A percentile compares a stretch with the other conserved stretches of the same genome.
phyloP scores from a whole-genome alignment of 1,284 basidiomycete genomes.

The Cryptococcus amylolentus region DNA sequence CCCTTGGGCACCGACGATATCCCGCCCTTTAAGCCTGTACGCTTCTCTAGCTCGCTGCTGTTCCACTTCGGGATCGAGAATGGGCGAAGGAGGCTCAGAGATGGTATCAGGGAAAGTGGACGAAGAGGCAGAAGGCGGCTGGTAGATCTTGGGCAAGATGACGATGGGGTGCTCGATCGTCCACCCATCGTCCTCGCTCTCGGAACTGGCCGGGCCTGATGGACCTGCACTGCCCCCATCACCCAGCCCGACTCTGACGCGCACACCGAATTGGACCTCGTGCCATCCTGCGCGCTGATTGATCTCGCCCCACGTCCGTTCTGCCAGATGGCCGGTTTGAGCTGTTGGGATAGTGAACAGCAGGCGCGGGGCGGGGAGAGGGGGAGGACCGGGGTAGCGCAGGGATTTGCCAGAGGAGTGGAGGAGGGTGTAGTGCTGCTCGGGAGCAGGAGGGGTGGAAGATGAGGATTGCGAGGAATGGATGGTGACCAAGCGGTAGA shows the following conservation, averaged over 20 bases:
- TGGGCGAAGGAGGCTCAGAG: too few species aligned
- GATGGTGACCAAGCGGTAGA: constrained; percentile 33
- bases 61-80: background rate
- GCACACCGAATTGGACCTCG: constrained; percentile 34
- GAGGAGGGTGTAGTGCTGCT: constrained; percentile 29
- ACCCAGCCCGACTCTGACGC: constrained; percentile 43
- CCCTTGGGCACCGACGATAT: constrained; percentile 42
- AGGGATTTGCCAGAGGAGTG: constrained; percentile 46
- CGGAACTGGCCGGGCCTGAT: background rate
- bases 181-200: background rate
- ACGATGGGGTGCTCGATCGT: background rate
- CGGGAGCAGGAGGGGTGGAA: background rate
- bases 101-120: background rate
- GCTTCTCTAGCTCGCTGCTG: constrained; percentile 36
- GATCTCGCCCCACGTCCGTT: constrained; percentile 42
- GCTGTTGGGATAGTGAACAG: constrained; percentile 45
- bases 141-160: background rate
- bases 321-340: constrained; percentile 25
- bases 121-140: constrained; percentile 5
- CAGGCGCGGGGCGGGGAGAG: constrained; percentile 40
- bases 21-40: constrained; percentile 46
- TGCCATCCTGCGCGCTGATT: constrained; percentile 37
- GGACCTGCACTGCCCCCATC: constrained; percentile 4
- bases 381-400: constrained; percentile 38
- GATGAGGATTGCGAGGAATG: background rate